phyloP scores from a whole-genome alignment of 2,329 filamentous ascomycete genomes.

The Cephalotrichum gorgonifer region DNA sequence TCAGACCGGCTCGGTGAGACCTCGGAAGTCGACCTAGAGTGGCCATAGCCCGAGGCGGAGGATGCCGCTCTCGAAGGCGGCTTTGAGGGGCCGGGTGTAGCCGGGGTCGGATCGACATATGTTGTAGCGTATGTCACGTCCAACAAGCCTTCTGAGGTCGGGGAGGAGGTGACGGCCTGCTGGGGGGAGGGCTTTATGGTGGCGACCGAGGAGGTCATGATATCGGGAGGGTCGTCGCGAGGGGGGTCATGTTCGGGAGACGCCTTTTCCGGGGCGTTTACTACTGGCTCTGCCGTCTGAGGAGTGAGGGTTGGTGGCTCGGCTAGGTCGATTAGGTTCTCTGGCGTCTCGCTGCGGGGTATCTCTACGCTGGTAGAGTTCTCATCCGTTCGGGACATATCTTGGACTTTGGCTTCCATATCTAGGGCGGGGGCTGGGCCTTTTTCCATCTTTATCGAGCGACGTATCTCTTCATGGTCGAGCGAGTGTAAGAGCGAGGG shows the following conservation, averaged over 20 bases:
- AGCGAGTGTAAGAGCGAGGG: no score
- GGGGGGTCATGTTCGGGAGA: not conserved
- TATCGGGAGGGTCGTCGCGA: conserved; percentile 2
- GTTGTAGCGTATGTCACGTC: conserved; percentile 29
- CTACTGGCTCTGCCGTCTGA: not conserved
- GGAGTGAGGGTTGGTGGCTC: not conserved
- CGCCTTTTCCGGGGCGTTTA: not conserved
- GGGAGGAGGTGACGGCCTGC: conserved; percentile 22
- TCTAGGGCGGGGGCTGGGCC: not conserved
- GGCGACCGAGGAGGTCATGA: conserved; percentile 26
- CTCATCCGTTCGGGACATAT: not conserved
- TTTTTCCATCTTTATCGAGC: conserved; percentile 4
- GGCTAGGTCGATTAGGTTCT: conserved; percentile 2
- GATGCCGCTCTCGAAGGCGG: conserved; percentile 50
- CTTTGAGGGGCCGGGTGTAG: conserved; percentile 43
- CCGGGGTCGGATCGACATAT: conserved; percentile 49
- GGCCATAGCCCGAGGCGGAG: conserved; percentile 37
- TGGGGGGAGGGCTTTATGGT: conserved; percentile 35
- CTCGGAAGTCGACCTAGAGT: conserved; percentile 20
- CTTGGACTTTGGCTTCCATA: not conserved
- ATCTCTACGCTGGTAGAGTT: not conserved
- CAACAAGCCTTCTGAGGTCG: conserved; percentile 22
- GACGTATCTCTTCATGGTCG: conserved; percentile 1
- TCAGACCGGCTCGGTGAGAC: conserved; percentile 45
- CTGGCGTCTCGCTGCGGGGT: not conserved